Base-by-base conservation (phyloP, 2,329 filamentous ascomycete species). In the Sporothrix mexicana region DNA sequence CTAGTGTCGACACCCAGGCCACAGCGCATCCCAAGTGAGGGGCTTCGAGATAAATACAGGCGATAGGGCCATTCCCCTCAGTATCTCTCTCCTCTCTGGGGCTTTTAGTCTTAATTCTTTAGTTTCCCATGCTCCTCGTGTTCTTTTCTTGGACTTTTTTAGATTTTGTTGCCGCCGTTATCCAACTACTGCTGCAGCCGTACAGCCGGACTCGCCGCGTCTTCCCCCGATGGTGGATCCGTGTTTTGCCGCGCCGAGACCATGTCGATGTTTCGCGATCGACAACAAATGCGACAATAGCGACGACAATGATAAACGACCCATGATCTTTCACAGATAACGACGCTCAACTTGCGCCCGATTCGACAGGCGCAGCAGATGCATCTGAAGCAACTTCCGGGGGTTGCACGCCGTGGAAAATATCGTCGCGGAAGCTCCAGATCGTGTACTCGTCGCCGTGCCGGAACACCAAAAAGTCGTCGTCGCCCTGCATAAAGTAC, bases 381-480 rank as follows among this genome's bases (percentile, higher is more conserved):
- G 15, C 43, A 43, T 25, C 61, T 12, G 59, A 30, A 8, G 17
- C 36, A 7, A 23, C 59, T 2, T 8, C 61, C 41, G 43, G 25
- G 10, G 2, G 20, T 25, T 17, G 7, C 23, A 68, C 66, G 8
- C 66, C 53, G 66, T 53, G 66, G 47, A 68, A 47, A 20, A 45
- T 9, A 45, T 55, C 55, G 45, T 69, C 72, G 66, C 71, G 15
- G 43, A 76, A 76, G 36, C 69, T 68, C 76, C 76, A 77, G 15
- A 77, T 62, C 1, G 74, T 75, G 70, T 73, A 75, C 17, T 73
- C 69, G 47, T 41, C 47, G 20, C 69, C 15, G 68, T 75, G 66
- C 30, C 66, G 53, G 30, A 73, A 72, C 13, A 75, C 62, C 10
- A 77, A 10, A 23, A 74, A 77, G 62, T 75, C 76, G 70, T 76